Base-by-base conservation (phyloP, 768 basidiomycete genomes). In the Mycena venus region DNA sequence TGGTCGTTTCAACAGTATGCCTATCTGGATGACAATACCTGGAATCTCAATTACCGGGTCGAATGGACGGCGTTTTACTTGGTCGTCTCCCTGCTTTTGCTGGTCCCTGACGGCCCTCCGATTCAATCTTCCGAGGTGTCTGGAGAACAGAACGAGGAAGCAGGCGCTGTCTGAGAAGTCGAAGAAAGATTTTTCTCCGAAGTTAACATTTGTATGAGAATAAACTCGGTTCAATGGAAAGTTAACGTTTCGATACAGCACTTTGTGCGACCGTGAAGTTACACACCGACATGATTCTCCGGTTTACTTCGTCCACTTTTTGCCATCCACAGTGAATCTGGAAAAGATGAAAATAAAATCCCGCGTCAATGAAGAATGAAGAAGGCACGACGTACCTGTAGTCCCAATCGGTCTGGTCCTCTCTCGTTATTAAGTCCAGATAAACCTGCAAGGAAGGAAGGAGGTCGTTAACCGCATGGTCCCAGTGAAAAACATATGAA, bases 381-480 rank as follows among this genome's bases (percentile, higher is more conserved):
- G 29, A 63, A n/a, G n/a, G n/a, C n/a, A n/a, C n/a, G 3, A 49
- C 62, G 11, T 1, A 49, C 62, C 62, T 64, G 42, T 64, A 64
- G 0, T 64, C 64, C 64, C 47, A 80, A 38, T 72, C 70, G 2
- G 12, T 68, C 51, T 78, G 75, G 53, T 77, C 75, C 14, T 65
- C 53, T 15, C 70, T 67, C 19, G 76, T 77, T 31, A 83, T 79
- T 7, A 83, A 75, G 25, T 79, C 73, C 79, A 78, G 79, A 49
- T 79, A 82, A 9, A 79, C 80, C 58, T n/a, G n/a, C n/a, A n/a
- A n/a, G n/a, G n/a, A n/a, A n/a, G n/a, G n/a, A n/a, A n/a, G n/a
- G n/a, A n/a, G n/a, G n/a, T n/a, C n/a, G n/a, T n/a, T n/a, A n/a
- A n/a, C n/a, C n/a, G n/a, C n/a, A n/a, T n/a, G n/a, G n/a, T n/a